These are phyloP conservation scores for Bisporella sp. DNA, from an alignment of 2,329 filamentous ascomycete genomes.

Conservation along the genomic window DNA sequence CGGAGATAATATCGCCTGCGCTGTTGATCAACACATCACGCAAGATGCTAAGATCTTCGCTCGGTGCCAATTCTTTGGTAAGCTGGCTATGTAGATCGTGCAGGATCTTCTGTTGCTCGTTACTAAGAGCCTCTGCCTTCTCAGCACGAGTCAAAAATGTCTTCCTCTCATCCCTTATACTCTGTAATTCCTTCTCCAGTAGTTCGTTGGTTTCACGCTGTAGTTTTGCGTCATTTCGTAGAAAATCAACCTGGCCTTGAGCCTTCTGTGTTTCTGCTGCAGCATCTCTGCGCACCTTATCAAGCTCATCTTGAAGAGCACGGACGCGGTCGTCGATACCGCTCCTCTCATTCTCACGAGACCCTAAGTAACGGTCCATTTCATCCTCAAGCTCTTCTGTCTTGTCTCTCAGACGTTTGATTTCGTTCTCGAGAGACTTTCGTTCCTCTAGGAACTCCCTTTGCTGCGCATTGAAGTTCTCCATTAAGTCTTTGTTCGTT, in stretches of 20 bases:
- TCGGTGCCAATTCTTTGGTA: conserved; percentile 43
- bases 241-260: conserved; percentile 55
- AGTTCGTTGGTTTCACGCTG: conserved; percentile 53
- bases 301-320: conserved; percentile 63
- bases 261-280: conserved; percentile 50
- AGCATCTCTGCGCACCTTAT: conserved; percentile 51
- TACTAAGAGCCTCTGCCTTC: conserved; percentile 42
- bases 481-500: conserved; percentile 87
- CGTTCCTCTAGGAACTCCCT: conserved; percentile 82
- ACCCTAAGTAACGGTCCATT: conserved; percentile 76
- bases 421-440: conserved; percentile 73
- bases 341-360: conserved; percentile 73
- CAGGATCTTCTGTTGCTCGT: conserved; percentile 46
- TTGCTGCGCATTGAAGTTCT: conserved; percentile 89
- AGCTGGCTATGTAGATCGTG: conserved; percentile 53
- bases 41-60: conserved; percentile 50
- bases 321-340: conserved; percentile 62
- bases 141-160: conserved; percentile 44
- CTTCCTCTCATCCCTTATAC: conserved; percentile 47
- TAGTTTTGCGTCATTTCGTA: conserved; percentile 52
- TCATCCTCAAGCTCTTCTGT: conserved; percentile 90
- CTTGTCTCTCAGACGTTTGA: conserved; percentile 66
- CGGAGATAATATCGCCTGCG: conserved; percentile 52
- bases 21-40: conserved; percentile 52
- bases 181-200: conserved; percentile 51